These are phyloP conservation scores for Arthrobotrys sphaeroides DNA, from an alignment of 2,329 filamentous ascomycete genomes.

Conservation along the genomic window DNA sequence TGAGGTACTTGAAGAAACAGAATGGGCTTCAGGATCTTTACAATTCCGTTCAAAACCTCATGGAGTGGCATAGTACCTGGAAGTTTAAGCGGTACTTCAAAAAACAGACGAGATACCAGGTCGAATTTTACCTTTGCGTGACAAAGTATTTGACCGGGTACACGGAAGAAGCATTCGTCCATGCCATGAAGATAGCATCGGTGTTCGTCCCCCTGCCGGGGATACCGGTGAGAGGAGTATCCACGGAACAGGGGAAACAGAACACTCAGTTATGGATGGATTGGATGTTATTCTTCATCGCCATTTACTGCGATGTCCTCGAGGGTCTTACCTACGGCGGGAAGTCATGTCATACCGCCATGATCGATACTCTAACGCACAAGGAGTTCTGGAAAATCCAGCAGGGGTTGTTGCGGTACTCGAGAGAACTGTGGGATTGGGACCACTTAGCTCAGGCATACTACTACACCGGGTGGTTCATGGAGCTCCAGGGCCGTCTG, in stretches of 20 bases:
- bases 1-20: neutral
- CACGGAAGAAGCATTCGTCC: neutral
- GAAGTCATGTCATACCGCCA: neutral
- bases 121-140: slow-evolving; percentile 10
- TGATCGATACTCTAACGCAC: neutral
- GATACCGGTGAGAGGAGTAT: neutral
- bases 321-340: neutral
- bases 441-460: neutral
- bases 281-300: slow-evolving; percentile 19
- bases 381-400: neutral
- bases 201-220: neutral
- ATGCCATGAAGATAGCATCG: neutral
- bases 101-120: neutral
- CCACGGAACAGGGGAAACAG: neutral
- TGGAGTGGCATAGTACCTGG: neutral
- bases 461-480: slow-evolving; percentile 13
- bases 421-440: neutral
- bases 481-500: neutral
- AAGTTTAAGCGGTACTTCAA: neutral
- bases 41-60: neutral
- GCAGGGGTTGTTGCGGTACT: neutral
- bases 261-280: neutral
- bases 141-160: neutral
- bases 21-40: neutral
- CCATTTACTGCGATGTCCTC: neutral